Evolutionary conservation across 2,329 filamentous ascomycete genomes (phyloP), one percentile per base, ranked within the genome.

Genomic region (Cadophora malorum): DNA sequence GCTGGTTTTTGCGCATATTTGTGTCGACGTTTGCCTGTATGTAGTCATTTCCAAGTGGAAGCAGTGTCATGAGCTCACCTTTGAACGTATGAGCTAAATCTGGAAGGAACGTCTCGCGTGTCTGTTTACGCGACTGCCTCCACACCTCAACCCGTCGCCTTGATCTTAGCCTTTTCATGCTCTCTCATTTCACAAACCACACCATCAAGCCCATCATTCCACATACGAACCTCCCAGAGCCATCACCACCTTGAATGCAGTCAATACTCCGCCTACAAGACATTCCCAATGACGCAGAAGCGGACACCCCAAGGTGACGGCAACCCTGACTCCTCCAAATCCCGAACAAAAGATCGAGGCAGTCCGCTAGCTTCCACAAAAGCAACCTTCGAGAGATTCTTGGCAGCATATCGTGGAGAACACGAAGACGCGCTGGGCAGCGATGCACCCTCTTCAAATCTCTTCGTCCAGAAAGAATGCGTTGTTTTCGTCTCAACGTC

Each of bases 401-500:
- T 58, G 19, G 55, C 55, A 21, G 31, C 55, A 38, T 58, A 58
- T 7, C 31, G 31, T 38, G 33, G 33, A 38, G 31, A 38, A 10
- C 55, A 58, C 38, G 33, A 25, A 38, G 55, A 58, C 12, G 31
- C 31, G 10, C 33, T 38, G 5, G 55, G 55, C 3, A 21, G 55
- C 10, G 31, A 41, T 33, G 19, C 31, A 12, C 55, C 55, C n/a
- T 6, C n/a, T 6, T 14, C 55, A 23, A 23, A 38, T 2, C 33
- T 58, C n/a, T 58, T 58, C 31, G n/a, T 14, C 31, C 31, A 58
- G n/a, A 41, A 58, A 58, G 55, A 58, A 38, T 58, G 55, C n/a
- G 31, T 31, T 38, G 55, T 38, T 3, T 58, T 58, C n/a, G n/a
- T 38, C 8, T 58, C 55, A 21, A 58, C 55, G 7, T 58, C 55